These are phyloP conservation scores for Paspalum notatum DNA, from an alignment of 176 grass and related monocot genomes.

Conservation along the genomic window DNA sequence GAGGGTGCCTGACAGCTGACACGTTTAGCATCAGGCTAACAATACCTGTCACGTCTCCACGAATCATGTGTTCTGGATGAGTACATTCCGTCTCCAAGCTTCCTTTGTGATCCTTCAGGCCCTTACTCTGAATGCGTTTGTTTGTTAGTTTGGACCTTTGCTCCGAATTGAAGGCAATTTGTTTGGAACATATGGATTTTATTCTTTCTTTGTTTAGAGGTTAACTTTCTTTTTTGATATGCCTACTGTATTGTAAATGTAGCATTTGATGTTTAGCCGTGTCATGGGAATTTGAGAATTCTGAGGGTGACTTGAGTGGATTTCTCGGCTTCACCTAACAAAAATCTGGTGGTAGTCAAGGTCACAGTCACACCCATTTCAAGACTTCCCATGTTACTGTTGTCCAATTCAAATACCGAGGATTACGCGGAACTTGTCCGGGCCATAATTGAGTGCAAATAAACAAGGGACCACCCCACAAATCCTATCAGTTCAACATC, in stretches of 20 bases:
- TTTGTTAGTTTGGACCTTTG: no score
- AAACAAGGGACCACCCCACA: background rate
- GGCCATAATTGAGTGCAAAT: background rate
- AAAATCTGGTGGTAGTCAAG: background rate
- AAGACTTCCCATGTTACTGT: background rate
- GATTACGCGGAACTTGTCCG: background rate
- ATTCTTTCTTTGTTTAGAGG: background rate
- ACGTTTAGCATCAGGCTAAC: conserved; percentile 12
- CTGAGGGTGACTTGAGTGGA: background rate
- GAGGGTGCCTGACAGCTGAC: conserved; percentile 28
- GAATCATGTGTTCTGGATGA: background rate
- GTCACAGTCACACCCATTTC: background rate
- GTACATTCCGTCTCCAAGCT: background rate
- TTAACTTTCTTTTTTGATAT: no score
- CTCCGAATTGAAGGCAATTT: background rate
- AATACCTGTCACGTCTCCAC: conserved; percentile 9
- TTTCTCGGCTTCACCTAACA: background rate
- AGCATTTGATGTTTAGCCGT: background rate
- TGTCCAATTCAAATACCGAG: background rate
- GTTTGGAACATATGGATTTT: background rate
- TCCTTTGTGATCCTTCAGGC: background rate
- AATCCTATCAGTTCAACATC: conserved; percentile 4
- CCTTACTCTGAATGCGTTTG: background rate
- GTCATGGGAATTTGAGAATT: background rate
- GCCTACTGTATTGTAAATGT: background rate